Base-by-base conservation (phyloP, 139 green algal species). In the Micractinium sp. region DNA sequence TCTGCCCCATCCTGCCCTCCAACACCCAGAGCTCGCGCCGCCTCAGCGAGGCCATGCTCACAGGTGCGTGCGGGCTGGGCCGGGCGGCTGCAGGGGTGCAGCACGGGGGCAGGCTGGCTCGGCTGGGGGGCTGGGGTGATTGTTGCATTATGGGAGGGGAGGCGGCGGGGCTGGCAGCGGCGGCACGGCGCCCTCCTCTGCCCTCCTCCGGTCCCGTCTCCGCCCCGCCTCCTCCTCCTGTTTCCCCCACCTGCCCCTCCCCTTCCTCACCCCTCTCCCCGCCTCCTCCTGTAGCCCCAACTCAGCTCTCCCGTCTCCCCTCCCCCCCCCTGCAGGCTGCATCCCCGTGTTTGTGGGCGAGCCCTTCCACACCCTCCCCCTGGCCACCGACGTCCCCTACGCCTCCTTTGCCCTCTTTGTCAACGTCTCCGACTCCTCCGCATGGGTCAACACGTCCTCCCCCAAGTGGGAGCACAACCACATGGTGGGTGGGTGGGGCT, bases 341-440 rank as follows among this genome's bases (percentile, higher is more conserved):
- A 85, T 92, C 76, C 87, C 83, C 20, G 90, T 93, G 82, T 93
- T 93, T 53, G 75, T 93, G 36, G 90, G 90, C 18, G 73, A 86
- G 74, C 90, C 90, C 78, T 93, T 90, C 88, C 90, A 93, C 84
- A 84, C 85, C 3, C 36, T 93, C 31, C 90, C 90, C 5, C 87
- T 93, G 77, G 88, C 85, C 27, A 19, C 22, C 38, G 61, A 91
- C 56, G 76, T 93, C n/a, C 84, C 91, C 78, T 93, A 85, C 27
- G 25, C 27, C 31, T 73, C 39, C 29, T 90, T 91, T 75, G 88
- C 76, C 66, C 67, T 93, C 36, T 93, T 93, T 73, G 56, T 93
- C 22, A 86, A 93, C 66, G 73, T 93, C 36, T 77, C 33, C 25
- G 82, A 90, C 56, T 75, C 39, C 7, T 53, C 38, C 19, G 1